A percentile compares a stretch with the other conserved stretches of the same genome.
phyloP scores from a whole-genome alignment of 2,329 filamentous ascomycete species.

The Neoarthrinium moseri region DNA sequence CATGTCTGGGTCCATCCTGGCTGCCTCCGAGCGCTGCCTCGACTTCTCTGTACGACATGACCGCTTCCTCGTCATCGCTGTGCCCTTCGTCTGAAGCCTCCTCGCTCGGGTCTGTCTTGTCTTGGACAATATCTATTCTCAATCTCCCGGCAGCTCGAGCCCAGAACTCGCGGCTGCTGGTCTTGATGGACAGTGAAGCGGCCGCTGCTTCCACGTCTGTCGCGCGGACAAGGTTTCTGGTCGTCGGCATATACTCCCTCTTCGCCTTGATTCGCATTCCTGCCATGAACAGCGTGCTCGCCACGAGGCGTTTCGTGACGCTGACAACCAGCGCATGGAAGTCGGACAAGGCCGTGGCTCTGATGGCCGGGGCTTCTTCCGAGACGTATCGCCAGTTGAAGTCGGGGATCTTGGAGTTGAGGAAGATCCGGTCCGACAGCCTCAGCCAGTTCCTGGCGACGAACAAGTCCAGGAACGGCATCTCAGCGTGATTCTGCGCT shows the following conservation, averaged over 20 bases:
- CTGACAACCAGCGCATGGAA: conserved; percentile 68
- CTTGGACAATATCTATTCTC: conserved; percentile 41
- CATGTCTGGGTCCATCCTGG: too few species aligned
- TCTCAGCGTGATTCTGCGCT: conserved; percentile 20
- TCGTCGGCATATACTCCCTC: conserved; percentile 19
- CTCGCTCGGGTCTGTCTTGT: background rate
- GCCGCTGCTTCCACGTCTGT: conserved; percentile 51
- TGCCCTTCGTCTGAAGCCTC: conserved; percentile 11
- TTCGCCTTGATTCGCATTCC: conserved; percentile 63
- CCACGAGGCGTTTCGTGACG: conserved; percentile 68
- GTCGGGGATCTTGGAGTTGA: conserved; percentile 64
- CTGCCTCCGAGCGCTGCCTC: conserved; percentile 38
- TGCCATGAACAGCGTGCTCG: conserved; percentile 68
- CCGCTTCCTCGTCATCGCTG: conserved; percentile 15
- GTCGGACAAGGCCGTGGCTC: conserved; percentile 73
- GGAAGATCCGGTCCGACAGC: conserved; percentile 68
- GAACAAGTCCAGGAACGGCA: conserved; percentile 57
- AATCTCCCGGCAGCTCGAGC: conserved; percentile 46
- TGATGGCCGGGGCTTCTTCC: conserved; percentile 66
- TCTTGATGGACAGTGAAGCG: conserved; percentile 42
- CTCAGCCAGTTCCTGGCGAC: conserved; percentile 58
- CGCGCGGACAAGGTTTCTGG: conserved; percentile 32
- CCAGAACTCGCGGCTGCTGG: conserved; percentile 43
- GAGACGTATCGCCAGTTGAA: conserved; percentile 67
- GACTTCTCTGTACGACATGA: conserved; percentile 43